A percentile compares a stretch with the other conserved stretches of the same genome.
These are phyloP conservation scores for Barnettozyma vustinii DNA, from an alignment of 805 yeast genomes.

Conservation along the genomic window DNA sequence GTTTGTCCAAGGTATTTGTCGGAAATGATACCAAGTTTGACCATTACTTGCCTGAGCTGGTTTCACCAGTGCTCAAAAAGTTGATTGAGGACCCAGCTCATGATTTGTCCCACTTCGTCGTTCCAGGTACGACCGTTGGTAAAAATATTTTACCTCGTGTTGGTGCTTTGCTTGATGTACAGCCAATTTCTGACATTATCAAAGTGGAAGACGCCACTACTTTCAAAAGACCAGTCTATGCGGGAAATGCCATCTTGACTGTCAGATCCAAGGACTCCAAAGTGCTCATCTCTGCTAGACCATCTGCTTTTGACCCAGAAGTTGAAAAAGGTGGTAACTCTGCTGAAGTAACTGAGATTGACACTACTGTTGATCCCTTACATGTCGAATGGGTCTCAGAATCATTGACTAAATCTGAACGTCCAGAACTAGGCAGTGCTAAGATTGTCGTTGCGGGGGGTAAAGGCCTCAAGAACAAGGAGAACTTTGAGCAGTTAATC, in stretches of 20 bases:
- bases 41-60: slow-evolving; percentile 73
- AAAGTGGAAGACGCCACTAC: slow-evolving; percentile 61
- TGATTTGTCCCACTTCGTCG: slow-evolving; percentile 64
- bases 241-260: slow-evolving; percentile 89
- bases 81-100: slow-evolving; percentile 25
- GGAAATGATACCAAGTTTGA: slow-evolving; percentile 56
- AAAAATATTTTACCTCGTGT: slow-evolving; percentile 82
- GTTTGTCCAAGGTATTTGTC: slow-evolving; percentile 37
- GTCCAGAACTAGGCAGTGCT: slow-evolving; percentile 91
- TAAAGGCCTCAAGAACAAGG: slow-evolving; percentile 87
- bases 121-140: slow-evolving; percentile 83
- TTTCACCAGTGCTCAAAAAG: slow-evolving; percentile 60
- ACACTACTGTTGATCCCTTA: slow-evolving; percentile 29
- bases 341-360: slow-evolving; percentile 44
- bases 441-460: slow-evolving; percentile 85
- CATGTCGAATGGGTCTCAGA: slow-evolving; percentile 68
- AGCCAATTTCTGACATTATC: slow-evolving; percentile 81
- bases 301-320: slow-evolving; percentile 68
- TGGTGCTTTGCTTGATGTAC: slow-evolving; percentile 79
- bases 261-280: slow-evolving; percentile 64
- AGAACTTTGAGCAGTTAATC: slow-evolving; percentile 69
- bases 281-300: slow-evolving; percentile 71
- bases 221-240: slow-evolving; percentile 90
- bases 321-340: slow-evolving; percentile 33
- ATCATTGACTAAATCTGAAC: slow-evolving; percentile 66